Conservation (phyloP, 2,329 filamentous ascomycete genomes). For the Trichoderma pleuroti region DNA sequence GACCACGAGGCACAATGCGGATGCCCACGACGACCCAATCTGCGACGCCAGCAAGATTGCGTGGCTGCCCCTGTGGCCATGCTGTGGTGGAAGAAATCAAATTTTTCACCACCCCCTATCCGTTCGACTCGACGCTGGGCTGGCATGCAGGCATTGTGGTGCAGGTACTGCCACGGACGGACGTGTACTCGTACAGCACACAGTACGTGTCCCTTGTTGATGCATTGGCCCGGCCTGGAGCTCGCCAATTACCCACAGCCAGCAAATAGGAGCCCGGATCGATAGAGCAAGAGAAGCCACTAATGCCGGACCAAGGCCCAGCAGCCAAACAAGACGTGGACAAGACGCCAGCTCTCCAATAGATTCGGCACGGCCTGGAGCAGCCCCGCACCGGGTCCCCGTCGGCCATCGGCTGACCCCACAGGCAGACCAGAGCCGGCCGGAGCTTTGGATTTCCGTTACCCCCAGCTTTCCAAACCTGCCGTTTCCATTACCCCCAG, state of each 20-base stretch:
- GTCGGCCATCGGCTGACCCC: conserved; percentile 19
- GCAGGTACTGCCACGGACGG: neutral
- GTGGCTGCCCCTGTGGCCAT: conserved; percentile 4
- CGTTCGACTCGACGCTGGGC: neutral
- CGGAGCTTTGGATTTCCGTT: conserved; percentile 31
- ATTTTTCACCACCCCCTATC: conserved; percentile 1
- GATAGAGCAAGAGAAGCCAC: neutral
- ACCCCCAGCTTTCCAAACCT: conserved; percentile 34
- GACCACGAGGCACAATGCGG: conserved; percentile 15
- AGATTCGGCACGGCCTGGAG: conserved; percentile 15
- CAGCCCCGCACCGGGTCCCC: conserved; percentile 15
- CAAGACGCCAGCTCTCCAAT: conserved; percentile 7
- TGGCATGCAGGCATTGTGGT: neutral
- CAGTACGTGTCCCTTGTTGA: neutral
- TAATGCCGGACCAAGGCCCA: neutral
- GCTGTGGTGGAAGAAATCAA: neutral
- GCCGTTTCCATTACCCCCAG: conserved; percentile 37
- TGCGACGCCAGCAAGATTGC: conserved; percentile 9
- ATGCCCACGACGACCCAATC: conserved; percentile 5
- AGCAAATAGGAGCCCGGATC: neutral
- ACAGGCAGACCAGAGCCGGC: conserved; percentile 14
- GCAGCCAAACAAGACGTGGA: conserved; percentile 2
- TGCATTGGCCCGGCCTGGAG: neutral
- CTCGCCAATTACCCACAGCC: neutral
- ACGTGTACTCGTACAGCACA: neutral